Percentiles rank a stretch among this genome's conserved stretches.
These are phyloP conservation scores for Globisporangium mamillatum DNA, from an alignment of 352 stramenopile species.

Conservation along the genomic window DNA sequence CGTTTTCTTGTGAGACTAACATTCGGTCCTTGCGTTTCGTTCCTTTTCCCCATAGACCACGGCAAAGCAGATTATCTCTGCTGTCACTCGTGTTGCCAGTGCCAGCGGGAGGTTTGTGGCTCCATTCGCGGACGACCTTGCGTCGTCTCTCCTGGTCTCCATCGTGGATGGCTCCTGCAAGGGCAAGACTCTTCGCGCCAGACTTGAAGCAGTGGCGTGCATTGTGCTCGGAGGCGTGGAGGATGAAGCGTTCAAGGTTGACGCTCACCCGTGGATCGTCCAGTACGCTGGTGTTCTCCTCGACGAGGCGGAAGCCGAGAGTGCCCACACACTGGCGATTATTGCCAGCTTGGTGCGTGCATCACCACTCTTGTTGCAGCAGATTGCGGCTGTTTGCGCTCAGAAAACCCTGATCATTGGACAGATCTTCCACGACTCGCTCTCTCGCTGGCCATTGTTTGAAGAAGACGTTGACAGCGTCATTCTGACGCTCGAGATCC, in stretches of 20 bases:
- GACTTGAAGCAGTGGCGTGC: conserved; percentile 46
- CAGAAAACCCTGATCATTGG: conserved; percentile 33
- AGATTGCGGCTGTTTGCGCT: conserved; percentile 40
- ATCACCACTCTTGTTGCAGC: conserved; percentile 31
- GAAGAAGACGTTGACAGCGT: conserved; percentile 65
- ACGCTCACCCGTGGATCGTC: conserved; percentile 40
- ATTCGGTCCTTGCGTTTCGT: not conserved
- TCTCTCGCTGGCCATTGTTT: conserved; percentile 57
- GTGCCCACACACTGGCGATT: conserved; percentile 49
- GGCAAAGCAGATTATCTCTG: conserved; percentile 49
- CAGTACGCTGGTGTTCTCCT: conserved; percentile 45
- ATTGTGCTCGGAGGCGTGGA: conserved; percentile 40
- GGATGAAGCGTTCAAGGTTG: conserved; percentile 36
- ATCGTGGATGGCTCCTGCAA: conserved; percentile 52
- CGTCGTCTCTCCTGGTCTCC: conserved; percentile 34
- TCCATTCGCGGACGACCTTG: conserved; percentile 43
- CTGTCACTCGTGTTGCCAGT: conserved; percentile 45
- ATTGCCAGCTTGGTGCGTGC: conserved; percentile 31
- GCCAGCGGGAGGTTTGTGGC: conserved; percentile 38
- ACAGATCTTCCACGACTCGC: conserved; percentile 39
- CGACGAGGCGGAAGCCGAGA: conserved; percentile 43
- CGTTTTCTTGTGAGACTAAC: not conserved
- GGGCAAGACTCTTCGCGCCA: conserved; percentile 43
- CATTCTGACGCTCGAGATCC: conserved; percentile 44
- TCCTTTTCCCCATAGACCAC: conserved; percentile 21